A percentile compares a stretch with the other conserved stretches of the same genome.
These are phyloP conservation scores for Bipolaris oryzae DNA, from an alignment of 2,329 filamentous ascomycete genomes.

Conservation along the genomic window DNA sequence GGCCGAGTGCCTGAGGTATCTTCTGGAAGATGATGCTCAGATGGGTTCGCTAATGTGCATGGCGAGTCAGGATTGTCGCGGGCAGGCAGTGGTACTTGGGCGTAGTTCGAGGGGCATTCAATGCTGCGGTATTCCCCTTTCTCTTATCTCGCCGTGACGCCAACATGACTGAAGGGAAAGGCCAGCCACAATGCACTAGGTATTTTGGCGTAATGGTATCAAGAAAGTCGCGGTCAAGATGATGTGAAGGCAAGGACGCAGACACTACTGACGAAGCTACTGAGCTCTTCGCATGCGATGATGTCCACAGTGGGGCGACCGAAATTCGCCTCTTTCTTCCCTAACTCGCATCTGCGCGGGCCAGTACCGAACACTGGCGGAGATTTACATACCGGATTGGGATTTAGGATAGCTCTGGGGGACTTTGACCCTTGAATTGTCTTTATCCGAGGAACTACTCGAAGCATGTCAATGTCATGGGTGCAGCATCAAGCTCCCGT, in stretches of 20 bases:
- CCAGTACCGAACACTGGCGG: conserved; percentile 7
- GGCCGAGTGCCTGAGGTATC: conserved; percentile 15
- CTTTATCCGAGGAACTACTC: not conserved
- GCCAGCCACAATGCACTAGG: not conserved
- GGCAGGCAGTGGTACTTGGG: not conserved
- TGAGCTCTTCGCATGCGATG: conserved; percentile 21
- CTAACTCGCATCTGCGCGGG: conserved; percentile 11
- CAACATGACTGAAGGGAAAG: not conserved
- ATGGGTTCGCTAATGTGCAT: conserved; percentile 6
- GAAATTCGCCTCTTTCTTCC: not conserved
- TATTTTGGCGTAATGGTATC: conserved; percentile 1
- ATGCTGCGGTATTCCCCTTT: not conserved
- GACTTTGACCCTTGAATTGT: not conserved
- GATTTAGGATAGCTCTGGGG: not conserved
- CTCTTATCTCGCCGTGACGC: not conserved
- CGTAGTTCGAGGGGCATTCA: no score
- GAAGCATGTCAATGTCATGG: not conserved
- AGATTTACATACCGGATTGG: conserved; percentile 4
- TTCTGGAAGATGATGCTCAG: conserved; percentile 21
- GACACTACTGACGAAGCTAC: conserved; percentile 5
- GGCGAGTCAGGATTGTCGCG: conserved; percentile 14
- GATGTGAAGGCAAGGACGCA: conserved; percentile 10
- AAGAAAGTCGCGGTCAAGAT: conserved; percentile 9
- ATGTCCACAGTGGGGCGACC: conserved; percentile 18
- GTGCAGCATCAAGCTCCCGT: conserved; percentile 2